phyloP scores from a whole-genome alignment of 768 basidiomycete species.

The Naganishia onofrii region DNA sequence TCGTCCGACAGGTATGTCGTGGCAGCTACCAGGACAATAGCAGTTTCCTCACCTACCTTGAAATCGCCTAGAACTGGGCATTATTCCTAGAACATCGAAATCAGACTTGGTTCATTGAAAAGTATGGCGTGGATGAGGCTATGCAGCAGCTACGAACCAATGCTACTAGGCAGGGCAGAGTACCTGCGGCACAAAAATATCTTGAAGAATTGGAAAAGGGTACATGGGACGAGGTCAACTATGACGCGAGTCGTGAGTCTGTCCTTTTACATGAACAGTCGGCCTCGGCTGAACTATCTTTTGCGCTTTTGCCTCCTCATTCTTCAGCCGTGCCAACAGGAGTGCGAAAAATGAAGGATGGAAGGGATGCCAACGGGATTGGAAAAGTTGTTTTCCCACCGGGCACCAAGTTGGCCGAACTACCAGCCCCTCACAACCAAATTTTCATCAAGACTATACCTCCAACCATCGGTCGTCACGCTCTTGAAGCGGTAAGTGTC shows the following conservation, averaged over 20 bases:
- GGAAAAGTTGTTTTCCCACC: neutral
- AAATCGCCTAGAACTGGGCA: conserved; percentile 69
- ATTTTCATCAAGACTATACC: conserved; percentile 94
- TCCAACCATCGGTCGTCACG: conserved; percentile 82
- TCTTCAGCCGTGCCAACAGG: neutral
- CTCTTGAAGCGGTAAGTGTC: conserved; percentile 77
- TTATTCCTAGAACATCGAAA: conserved; percentile 93
- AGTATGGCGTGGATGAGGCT: conserved; percentile 78
- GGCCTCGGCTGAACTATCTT: neutral
- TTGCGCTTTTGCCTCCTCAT: neutral
- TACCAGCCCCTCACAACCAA: conserved; percentile 53
- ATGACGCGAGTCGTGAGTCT: conserved; percentile 36
- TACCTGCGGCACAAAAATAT: conserved; percentile 68
- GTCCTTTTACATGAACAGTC: neutral
- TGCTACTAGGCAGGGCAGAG: conserved; percentile 81
- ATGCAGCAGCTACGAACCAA: conserved; percentile 69
- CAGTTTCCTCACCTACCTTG: neutral
- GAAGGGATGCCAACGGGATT: conserved; percentile 15
- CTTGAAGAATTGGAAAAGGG: conserved; percentile 77
- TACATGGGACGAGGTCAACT: conserved; percentile 63
- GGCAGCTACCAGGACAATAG: no score
- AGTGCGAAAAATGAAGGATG: conserved; percentile 3
- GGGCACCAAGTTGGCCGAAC: conserved; percentile 32
- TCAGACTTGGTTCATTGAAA: conserved; percentile 96
- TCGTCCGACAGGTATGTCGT: conserved; percentile 78